Base-by-base conservation (phyloP, 495 filamentous ascomycete genomes). In the Aspergillus haitiensis region DNA sequence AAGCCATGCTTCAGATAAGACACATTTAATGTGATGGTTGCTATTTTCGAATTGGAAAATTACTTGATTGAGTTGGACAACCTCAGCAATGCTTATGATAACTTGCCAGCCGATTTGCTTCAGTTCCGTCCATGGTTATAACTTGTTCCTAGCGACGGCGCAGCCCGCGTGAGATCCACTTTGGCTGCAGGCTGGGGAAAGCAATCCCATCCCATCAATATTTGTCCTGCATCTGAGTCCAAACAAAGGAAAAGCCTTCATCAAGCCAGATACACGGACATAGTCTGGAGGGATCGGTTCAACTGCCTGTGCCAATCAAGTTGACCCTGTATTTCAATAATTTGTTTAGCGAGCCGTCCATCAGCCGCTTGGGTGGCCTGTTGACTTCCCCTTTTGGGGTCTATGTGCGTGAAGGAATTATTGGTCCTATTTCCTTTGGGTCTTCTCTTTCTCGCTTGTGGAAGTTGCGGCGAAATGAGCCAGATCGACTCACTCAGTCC, bases 161-260 rank as follows among this genome's bases (percentile, higher is more conserved):
- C 46, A 64, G 39, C 55, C 58, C 58, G 58, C 34, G 21, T 56
- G n/a, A 52, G 54, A 40, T 58, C 62, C 58, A 64, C 58, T 51
- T 18, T 33, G 44, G 51, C 51, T 42, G 42, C 60, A 58, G 37
- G 21, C 54, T 55, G 58, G 58, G 58, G 62, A 60, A 60, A 42
- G 44, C 44, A 47, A 47, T 47, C 37, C 44, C 44, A 47, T 47
- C 44, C 4, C 13, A 47, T 8, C 6, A 47, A 47, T 40, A 40
- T 3, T 40, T n/a, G n/a, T 47, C 15, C 44, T 47, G 44, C 44
- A 47, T 47, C 44, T 47, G 15, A n/a, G 27, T 21, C n/a, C 44
- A 7, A 47, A 47, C 44, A 16, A 42, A 40, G n/a, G 36, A 33
- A 34, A 16, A 37, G 31, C 40, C 48, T 48, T 51, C 51, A 60